Base-by-base conservation (phyloP, 305 asterid genomes). In the Stenogyne calaminthoides region DNA sequence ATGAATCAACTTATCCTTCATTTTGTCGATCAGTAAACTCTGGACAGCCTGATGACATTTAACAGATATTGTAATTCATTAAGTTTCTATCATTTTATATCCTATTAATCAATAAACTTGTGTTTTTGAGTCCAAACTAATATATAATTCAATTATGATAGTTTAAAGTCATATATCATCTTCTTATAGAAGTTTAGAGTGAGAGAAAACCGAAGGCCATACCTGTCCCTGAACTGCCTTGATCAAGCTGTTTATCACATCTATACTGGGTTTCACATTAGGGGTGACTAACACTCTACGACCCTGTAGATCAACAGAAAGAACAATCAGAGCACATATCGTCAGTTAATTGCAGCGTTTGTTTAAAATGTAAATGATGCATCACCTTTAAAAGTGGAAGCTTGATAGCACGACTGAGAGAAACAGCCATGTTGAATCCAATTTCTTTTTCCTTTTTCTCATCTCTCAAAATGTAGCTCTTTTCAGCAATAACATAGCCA, bases 181-280 rank as follows among this genome's bases (percentile, higher is more conserved):
- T 25, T 25, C 2, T 25, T 25, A 25, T 25, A 25, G 29, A 25
- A 25, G 29, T 25, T 25, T 25, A 25, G 11, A 75, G 27, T 29
- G 76, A 67, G 51, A 64, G 40, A 57, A 69, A 64, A 58, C 20
- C 44, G 47, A 80, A 75, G 39, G 69, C 19, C 32, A 67, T 60
- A 56, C 96, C 96, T 89, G 77, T 71, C 92, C 95, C 36, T 82
- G 85, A 84, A 80, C 92, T 49, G 89, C 89, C 81, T 76, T 81
- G 80, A 84, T 88, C 84, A 92, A 84, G 82, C 81, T 77, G 73
- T 46, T 78, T 36, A 92, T 81, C 80, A 81, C 74, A 74, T 84
- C 92, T 52, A 70, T 51, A 72, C 74, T 71, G 59, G 95, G 96
- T 80, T 87, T 86, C 64, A 86, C 89, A 58, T 82, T 85, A 19